phyloP scores from a whole-genome alignment of 1,139 yeast genomes.

The Suhomyces anneliseae region DNA sequence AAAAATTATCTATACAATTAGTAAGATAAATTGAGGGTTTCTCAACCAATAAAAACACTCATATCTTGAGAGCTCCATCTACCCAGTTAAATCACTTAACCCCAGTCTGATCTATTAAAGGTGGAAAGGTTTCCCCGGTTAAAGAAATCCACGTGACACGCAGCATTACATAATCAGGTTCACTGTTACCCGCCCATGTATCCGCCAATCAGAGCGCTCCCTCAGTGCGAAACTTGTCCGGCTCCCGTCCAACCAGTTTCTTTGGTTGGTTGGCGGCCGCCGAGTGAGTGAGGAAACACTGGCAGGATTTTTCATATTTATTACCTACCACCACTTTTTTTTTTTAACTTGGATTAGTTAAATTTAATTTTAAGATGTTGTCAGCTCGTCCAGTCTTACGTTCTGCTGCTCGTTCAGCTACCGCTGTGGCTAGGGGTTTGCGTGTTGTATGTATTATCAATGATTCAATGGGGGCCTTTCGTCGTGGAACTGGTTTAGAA shows the following conservation, averaged over 20 bases:
- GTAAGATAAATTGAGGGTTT: no score
- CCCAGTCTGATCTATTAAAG: neutral
- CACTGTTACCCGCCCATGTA: slow-evolving; percentile 8
- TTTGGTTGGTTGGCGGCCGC: slow-evolving; percentile 12
- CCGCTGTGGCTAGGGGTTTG: slow-evolving; percentile 61
- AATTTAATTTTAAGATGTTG: slow-evolving; percentile 49
- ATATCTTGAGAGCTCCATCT: neutral
- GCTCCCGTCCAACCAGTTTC: slow-evolving; percentile 10
- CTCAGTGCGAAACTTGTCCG: slow-evolving; percentile 10
- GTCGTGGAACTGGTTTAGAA: neutral
- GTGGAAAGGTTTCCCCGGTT: slow-evolving; percentile 1
- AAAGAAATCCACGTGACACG: slow-evolving; percentile 11
- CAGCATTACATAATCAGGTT: neutral
- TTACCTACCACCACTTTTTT: slow-evolving; percentile 14
- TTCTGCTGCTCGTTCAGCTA: slow-evolving; percentile 77
- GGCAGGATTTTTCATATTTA: slow-evolving; percentile 13
- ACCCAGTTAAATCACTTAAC: neutral
- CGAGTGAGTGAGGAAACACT: slow-evolving; percentile 11
- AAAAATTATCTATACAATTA: no score
- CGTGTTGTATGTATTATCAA: slow-evolving; percentile 59
- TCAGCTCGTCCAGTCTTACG: slow-evolving; percentile 82
- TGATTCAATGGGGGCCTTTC: neutral
- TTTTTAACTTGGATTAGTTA: slow-evolving; percentile 11
- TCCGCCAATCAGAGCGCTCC: slow-evolving; percentile 12
- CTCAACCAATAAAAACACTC: neutral